phyloP scores from a whole-genome alignment of 2,329 filamentous ascomycete genomes.

The Trichoderma harzianum region DNA sequence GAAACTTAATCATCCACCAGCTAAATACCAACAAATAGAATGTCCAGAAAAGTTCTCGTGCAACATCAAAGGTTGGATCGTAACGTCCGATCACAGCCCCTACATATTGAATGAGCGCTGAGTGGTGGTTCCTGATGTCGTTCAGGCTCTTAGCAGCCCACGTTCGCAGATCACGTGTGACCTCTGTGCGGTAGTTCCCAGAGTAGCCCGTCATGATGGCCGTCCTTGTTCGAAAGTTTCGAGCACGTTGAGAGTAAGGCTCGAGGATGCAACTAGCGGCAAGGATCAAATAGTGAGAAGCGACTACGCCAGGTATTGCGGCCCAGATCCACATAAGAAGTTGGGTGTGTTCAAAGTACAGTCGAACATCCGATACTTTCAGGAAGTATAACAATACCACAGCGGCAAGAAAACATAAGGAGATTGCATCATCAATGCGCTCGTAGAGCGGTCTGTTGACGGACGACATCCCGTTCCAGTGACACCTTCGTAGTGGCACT shows the following conservation, averaged over 20 bases:
- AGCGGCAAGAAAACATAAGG: background rate
- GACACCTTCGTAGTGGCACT: background rate
- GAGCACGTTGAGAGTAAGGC: background rate
- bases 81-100: too few species aligned
- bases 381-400: background rate
- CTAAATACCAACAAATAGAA: background rate
- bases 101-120: background rate
- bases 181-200: background rate
- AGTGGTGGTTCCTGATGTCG: background rate
- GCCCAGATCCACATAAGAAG: too few species aligned
- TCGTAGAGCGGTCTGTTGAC: background rate
- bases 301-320: background rate
- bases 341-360: too few species aligned
- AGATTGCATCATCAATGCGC: background rate
- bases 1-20: background rate
- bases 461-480: background rate
- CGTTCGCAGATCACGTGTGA: background rate
- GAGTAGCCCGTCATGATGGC: background rate
- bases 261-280: background rate
- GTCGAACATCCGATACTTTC: too few species aligned
- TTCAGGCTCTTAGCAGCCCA: background rate
- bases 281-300: background rate
- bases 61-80: too few species aligned
- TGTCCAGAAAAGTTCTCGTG: too few species aligned
- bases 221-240: background rate